These are phyloP conservation scores for Trichosporon sp. DNA, from an alignment of 1,284 basidiomycete genomes.

Conservation along the genomic window DNA sequence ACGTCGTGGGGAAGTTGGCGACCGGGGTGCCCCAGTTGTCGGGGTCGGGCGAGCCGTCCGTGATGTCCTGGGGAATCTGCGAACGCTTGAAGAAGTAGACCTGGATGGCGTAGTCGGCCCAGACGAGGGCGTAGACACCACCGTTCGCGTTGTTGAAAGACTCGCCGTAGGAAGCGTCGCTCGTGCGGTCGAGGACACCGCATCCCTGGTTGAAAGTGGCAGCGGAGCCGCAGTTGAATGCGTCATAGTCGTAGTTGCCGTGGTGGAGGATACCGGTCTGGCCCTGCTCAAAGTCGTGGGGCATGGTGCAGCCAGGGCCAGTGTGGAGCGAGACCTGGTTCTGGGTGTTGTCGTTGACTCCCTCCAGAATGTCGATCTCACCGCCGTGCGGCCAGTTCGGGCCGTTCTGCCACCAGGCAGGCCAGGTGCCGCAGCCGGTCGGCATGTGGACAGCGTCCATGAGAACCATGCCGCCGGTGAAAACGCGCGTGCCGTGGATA, in stretches of 20 bases:
- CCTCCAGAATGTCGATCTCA: slow-evolving; percentile 58
- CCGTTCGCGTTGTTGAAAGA: slow-evolving; percentile 49
- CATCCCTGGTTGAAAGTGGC: slow-evolving; percentile 51
- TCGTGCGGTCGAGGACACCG: slow-evolving; percentile 40
- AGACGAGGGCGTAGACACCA: slow-evolving; percentile 58
- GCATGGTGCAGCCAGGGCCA: slow-evolving; percentile 52
- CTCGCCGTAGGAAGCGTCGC: slow-evolving; percentile 42
- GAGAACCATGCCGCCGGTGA: slow-evolving; percentile 63
- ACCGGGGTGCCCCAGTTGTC: slow-evolving; percentile 67
- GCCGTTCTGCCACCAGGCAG: slow-evolving; percentile 51
- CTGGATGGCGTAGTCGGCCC: slow-evolving; percentile 67
- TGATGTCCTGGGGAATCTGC: slow-evolving; percentile 69
- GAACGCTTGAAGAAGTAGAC: slow-evolving; percentile 73
- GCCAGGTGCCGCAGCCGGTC: slow-evolving; percentile 76
- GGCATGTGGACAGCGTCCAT: slow-evolving; percentile 88
- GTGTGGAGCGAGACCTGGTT: slow-evolving; percentile 52
- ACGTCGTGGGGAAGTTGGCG: slow-evolving; percentile 65
- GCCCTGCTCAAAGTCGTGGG: slow-evolving; percentile 54
- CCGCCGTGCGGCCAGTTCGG: slow-evolving; percentile 55
- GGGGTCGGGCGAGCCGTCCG: slow-evolving; percentile 62
- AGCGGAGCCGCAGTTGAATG: slow-evolving; percentile 44
- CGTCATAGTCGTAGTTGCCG: slow-evolving; percentile 44
- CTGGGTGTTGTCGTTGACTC: slow-evolving; percentile 48
- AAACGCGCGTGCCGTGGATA: slow-evolving; percentile 61
- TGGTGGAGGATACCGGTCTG: slow-evolving; percentile 57